Evolutionary conservation across 805 yeast genomes (phyloP).

Genomic region (Lipomyces oligophaga): DNA sequence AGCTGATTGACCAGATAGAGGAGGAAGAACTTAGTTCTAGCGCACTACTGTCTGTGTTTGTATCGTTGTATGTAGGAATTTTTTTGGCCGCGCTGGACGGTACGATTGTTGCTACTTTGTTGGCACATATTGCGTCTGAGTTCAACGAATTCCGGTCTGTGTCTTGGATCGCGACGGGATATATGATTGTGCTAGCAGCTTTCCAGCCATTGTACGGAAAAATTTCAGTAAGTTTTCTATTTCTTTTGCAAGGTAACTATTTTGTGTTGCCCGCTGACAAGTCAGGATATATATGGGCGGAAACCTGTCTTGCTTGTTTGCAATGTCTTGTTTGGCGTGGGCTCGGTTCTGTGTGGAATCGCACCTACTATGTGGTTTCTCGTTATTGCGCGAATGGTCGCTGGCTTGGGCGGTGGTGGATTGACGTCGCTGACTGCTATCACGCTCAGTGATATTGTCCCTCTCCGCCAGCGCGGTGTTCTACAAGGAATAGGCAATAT

Average conservation of each 20-base stretch:
- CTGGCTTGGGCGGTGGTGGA: constrained; percentile 94
- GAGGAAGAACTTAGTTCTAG: not conserved
- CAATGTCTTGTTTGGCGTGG: constrained; percentile 46
- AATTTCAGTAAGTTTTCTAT: constrained; percentile 36
- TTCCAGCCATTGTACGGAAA: constrained; percentile 77
- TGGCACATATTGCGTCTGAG: constrained; percentile 56
- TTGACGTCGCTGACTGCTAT: constrained; percentile 71
- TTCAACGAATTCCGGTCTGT: constrained; percentile 50
- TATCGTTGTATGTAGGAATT: constrained; percentile 39
- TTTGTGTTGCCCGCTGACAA: not conserved
- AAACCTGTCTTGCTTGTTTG: constrained; percentile 44
- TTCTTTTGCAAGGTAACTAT: not conserved
- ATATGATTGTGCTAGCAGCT: constrained; percentile 64
- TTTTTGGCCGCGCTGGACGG: constrained; percentile 51
- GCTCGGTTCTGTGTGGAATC: constrained; percentile 51
- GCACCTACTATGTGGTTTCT: constrained; percentile 24
- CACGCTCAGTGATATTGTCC: constrained; percentile 69
- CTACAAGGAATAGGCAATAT: constrained; percentile 82
- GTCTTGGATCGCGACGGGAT: constrained; percentile 73
- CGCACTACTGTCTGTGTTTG: constrained; percentile 11
- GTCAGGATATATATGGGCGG: constrained; percentile 49
- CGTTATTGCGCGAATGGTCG: constrained; percentile 52
- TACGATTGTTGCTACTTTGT: constrained; percentile 52
- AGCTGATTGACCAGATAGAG: constrained; percentile 5
- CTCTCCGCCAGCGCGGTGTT: constrained; percentile 65